These are phyloP conservation scores for Crithidia fasciculata DNA, from an alignment of 208 protist species.

Conservation along the genomic window DNA sequence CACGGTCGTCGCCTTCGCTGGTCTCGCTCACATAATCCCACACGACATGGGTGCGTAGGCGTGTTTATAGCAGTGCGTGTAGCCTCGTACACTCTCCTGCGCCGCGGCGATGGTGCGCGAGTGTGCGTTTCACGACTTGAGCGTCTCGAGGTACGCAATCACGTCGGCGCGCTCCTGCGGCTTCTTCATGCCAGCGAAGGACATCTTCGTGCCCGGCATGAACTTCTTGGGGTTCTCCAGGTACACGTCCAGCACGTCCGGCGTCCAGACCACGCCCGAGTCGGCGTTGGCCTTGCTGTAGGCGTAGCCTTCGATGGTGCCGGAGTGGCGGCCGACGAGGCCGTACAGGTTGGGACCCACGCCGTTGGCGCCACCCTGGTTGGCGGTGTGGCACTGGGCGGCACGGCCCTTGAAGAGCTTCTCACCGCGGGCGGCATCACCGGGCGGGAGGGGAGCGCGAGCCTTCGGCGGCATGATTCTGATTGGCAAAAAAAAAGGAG, in stretches of 20 bases:
- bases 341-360: slow-evolving; percentile 93
- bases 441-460: slow-evolving; percentile 69
- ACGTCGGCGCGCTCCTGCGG: slow-evolving; percentile 94
- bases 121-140: slow-evolving; percentile 31
- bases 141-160: slow-evolving; percentile 93
- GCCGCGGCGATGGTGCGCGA: slow-evolving; percentile 1
- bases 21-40: slow-evolving; percentile 7
- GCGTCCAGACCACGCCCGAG: slow-evolving; percentile 92
- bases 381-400: slow-evolving; percentile 94
- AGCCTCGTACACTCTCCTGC: not conserved
- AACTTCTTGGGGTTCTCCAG: slow-evolving; percentile 98
- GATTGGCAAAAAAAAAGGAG: slow-evolving; percentile 4
- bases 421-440: slow-evolving; percentile 83
- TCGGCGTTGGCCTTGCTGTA: slow-evolving; percentile 97
- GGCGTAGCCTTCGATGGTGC: slow-evolving; percentile 90
- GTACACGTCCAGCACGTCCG: slow-evolving; percentile 95
- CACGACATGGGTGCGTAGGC: slow-evolving; percentile 8
- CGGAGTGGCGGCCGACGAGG: slow-evolving; percentile 92
- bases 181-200: slow-evolving; percentile 96
- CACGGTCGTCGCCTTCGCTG: not conserved
- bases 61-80: slow-evolving; percentile 4
- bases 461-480: slow-evolving; percentile 73
- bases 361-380: slow-evolving; percentile 90
- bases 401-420: slow-evolving; percentile 95
- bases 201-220: slow-evolving; percentile 98